Evolutionary conservation across 208 protist genomes (phyloP).

Genomic region (Crithidia brevicula): DNA sequence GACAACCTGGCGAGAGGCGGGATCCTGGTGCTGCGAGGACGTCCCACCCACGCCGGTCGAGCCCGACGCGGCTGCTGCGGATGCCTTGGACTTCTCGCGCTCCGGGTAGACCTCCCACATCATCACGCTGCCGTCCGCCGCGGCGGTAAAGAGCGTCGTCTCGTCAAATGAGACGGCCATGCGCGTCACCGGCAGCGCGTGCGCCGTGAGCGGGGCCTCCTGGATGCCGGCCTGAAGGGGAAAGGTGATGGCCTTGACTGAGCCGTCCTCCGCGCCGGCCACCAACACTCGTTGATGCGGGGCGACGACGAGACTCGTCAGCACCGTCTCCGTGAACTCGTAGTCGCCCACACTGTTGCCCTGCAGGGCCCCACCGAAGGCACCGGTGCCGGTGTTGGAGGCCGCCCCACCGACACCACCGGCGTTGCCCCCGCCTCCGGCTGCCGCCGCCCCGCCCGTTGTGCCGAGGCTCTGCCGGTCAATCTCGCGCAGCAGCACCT

Average conservation of each 20-base stretch:
- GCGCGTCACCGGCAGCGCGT: constrained; percentile 73
- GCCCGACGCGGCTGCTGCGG: constrained; percentile 6
- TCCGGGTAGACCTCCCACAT: constrained; percentile 85
- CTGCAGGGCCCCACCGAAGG: constrained; percentile 10
- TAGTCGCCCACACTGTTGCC: constrained; percentile 63
- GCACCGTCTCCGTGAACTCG: constrained; percentile 70
- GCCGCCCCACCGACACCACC: background rate
- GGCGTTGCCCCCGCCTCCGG: background rate
- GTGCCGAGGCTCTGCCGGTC: constrained; percentile 63
- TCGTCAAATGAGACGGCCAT: constrained; percentile 94
- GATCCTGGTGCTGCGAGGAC: constrained; percentile 31
- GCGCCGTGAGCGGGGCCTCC: constrained; percentile 67
- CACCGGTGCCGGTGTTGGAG: background rate
- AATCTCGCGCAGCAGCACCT: constrained; percentile 92
- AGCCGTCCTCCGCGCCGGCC: constrained; percentile 89
- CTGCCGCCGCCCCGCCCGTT: constrained; percentile 1
- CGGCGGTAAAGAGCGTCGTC: constrained; percentile 86
- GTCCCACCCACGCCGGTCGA: constrained; percentile 23
- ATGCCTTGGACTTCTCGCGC: constrained; percentile 56
- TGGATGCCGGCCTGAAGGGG: constrained; percentile 82
- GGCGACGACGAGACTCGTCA: constrained; percentile 79
- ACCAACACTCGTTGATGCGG: constrained; percentile 92
- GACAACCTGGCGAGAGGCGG: constrained; percentile 16
- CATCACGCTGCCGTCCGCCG: constrained; percentile 91
- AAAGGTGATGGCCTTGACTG: constrained; percentile 90